Conservation (phyloP, 805 yeast species). For the Suhomyces sp. region DNA sequence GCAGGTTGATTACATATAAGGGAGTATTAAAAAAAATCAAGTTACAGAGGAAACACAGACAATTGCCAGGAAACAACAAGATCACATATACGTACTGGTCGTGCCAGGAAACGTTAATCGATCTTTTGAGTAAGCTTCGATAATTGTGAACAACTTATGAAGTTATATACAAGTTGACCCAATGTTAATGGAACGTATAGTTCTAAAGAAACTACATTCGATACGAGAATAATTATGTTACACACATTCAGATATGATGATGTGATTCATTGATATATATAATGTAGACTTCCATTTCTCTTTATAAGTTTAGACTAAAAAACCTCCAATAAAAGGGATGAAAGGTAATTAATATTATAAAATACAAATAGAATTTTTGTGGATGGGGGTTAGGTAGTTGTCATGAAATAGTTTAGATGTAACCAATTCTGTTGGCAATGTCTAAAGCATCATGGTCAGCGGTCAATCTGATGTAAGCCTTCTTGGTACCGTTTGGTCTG, state of each 20-base stretch:
- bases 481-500: slow-evolving; percentile 99
- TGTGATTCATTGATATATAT: no score
- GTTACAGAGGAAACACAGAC: not conserved
- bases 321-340: slow-evolving; percentile 7
- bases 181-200: no score
- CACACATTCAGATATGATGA: no score
- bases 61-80: not conserved
- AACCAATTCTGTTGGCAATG: slow-evolving; percentile 99
- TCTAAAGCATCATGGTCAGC: slow-evolving; percentile 99
- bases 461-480: slow-evolving; percentile 98
- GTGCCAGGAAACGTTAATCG: no score
- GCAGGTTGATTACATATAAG: not conserved
- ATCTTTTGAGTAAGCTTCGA: no score
- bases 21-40: not conserved
- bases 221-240: no score
- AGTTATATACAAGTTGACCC: no score
- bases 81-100: slow-evolving; percentile 2
- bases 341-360: slow-evolving; percentile 10
- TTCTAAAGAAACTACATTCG: no score
- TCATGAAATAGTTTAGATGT: slow-evolving; percentile 61
- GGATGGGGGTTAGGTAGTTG: slow-evolving; percentile 7
- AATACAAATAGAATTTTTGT: slow-evolving; percentile 12
- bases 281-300: slow-evolving; percentile 8
- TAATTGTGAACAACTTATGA: no score
- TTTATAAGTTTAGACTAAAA: slow-evolving; percentile 12